A percentile compares a stretch with the other conserved stretches of the same genome.
Conservation (phyloP, 164 flowering plant species). For the Nymphaea thermarum region DNA sequence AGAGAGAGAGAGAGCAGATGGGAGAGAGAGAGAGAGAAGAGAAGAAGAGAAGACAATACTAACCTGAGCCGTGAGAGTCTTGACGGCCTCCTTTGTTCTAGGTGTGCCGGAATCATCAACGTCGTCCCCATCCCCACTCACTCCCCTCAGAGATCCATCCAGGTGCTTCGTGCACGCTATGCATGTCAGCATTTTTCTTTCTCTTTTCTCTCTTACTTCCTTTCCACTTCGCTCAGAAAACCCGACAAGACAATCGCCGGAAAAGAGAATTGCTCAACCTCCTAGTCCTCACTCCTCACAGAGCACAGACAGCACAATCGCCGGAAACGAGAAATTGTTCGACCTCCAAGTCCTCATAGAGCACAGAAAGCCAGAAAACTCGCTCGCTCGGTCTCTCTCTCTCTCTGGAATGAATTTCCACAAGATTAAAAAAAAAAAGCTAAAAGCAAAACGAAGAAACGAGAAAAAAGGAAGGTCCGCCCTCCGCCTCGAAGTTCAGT, state of each 20-base stretch:
- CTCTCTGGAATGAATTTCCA: not conserved
- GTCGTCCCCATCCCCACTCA: conserved; percentile 22
- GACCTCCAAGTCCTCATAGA: not conserved
- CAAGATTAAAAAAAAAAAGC: not conserved
- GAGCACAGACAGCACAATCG: not conserved
- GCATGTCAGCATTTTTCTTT: conserved; percentile 62
- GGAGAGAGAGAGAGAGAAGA: not conserved
- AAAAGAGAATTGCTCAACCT: not conserved
- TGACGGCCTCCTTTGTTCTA: conserved; percentile 50
- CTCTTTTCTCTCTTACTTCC: not conserved
- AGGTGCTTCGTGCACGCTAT: conserved; percentile 83
- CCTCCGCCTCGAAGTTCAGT: not conserved
- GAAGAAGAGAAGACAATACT: not conserved
- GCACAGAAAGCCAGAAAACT: not conserved
- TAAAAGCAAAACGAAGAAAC: not conserved
- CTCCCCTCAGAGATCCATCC: conserved; percentile 28
- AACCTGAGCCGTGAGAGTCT: conserved; percentile 71
- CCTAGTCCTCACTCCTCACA: not conserved
- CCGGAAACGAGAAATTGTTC: not conserved
- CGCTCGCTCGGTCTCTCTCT: not conserved
- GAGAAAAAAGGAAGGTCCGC: not conserved
- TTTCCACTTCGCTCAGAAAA: no score
- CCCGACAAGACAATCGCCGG: not conserved
- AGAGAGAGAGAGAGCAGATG: not conserved
- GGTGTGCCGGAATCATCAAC: conserved; percentile 37